These are phyloP conservation scores for Spirogloea muscicola DNA, from an alignment of 139 green algal genomes.

Conservation along the genomic window DNA sequence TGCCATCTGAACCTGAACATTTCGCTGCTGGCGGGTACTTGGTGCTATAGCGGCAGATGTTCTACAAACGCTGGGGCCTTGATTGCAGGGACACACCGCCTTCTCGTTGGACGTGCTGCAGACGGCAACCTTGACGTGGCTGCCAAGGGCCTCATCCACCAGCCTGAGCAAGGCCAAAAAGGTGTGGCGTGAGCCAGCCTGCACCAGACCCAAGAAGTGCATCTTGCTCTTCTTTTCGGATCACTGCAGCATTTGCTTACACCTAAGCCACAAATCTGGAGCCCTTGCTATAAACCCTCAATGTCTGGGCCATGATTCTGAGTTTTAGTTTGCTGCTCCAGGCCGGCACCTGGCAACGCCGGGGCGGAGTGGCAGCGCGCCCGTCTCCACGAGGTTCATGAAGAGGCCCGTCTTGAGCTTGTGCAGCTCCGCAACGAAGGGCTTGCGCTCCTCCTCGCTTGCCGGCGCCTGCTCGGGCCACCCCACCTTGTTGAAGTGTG, in stretches of 20 bases:
- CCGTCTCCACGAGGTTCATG: constrained; percentile 84
- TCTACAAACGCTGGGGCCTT: no score
- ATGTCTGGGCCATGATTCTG: no score
- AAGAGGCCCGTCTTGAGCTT: constrained; percentile 93
- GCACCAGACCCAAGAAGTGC: background rate
- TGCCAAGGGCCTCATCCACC: constrained; percentile 66
- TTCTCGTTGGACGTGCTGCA: constrained; percentile 98
- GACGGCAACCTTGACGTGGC: constrained; percentile 85
- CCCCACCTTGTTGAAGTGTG: constrained; percentile 62
- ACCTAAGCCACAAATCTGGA: background rate
- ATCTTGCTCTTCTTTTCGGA: background rate
- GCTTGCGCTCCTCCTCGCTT: constrained; percentile 55
- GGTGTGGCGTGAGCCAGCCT: background rate
- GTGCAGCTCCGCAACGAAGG: constrained; percentile 84
- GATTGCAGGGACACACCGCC: no score
- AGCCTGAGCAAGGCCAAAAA: constrained; percentile 7
- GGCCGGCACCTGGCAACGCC: constrained; percentile 68
- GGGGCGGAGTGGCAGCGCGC: constrained; percentile 82
- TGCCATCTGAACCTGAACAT: no score
- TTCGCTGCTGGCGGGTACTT: no score
- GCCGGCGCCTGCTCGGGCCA: constrained; percentile 24
- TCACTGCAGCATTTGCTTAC: background rate
- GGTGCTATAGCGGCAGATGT: no score
- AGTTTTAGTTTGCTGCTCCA: no score
- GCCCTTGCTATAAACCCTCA: no score